Base-by-base conservation (phyloP, 352 stramenopile species). In the Lagenidium sp. region DNA sequence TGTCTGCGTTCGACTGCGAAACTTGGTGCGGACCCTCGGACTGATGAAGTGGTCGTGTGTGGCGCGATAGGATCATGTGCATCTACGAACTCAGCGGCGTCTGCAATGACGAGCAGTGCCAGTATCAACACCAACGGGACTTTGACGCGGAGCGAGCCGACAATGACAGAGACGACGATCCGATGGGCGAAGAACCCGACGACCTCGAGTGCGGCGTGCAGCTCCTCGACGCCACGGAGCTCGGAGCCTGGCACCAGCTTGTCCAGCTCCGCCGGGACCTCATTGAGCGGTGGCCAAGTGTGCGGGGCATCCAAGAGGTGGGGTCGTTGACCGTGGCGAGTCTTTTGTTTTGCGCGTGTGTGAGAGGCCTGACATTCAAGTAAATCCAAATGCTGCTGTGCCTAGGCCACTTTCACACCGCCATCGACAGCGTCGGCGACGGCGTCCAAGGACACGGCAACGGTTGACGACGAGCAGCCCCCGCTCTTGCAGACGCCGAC, bases 51-150 rank as follows among this genome's bases (percentile, higher is more conserved):
- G n/a, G n/a, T n/a, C n/a, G n/a, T n/a, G n/a, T n/a, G n/a, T n/a
- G n/a, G n/a, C n/a, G n/a, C n/a, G n/a, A 15, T 41, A 90, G 78
- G 49, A 60, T 81, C 20, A 35, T 86, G 26, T 90, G 78, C 47
- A 63, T 78, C 21, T 90, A 71, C 44, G 78, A 90, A 22, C 50
- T 87, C 26, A 82, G 77, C 32, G 78, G 78, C 6, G 65, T 81
- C 23, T 90, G 78, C 56, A 87, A 87, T 24, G 78, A 90, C 31
- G 54, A 65, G 3, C 83, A 75, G 32, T 90, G 78, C 35, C 54
- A 55, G 1, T 80, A 76, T 20, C 72, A 82, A 47, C 78, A 90
- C 31, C 53, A 68, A 25, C 66, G 68, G 39, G 78, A 90, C 37
- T 80, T 80, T 49, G 44, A 66, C 7, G 35, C 24, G 0, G 36